A percentile compares a stretch with the other conserved stretches of the same genome.
Evolutionary conservation across 768 basidiomycete species (phyloP).

Genomic region (Mrakia blollopis): DNA sequence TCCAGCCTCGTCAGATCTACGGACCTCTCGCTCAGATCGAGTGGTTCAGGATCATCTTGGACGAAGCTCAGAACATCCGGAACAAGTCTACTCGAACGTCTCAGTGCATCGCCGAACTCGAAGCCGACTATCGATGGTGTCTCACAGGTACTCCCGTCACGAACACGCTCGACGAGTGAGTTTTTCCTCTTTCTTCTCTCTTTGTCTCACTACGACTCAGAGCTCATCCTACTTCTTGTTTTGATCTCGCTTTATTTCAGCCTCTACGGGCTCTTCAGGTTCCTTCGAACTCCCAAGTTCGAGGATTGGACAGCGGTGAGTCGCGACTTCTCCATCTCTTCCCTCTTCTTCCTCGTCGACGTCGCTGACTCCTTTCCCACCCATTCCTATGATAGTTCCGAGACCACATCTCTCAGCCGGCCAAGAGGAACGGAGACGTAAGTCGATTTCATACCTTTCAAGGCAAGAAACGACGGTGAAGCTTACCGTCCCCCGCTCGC

Average conservation of each 20-base stretch:
- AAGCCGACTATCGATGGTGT: constrained; percentile 58
- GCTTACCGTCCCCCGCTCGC: background rate
- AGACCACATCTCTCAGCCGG: constrained; percentile 46
- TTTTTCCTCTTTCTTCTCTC: background rate
- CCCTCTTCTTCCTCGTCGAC: no score
- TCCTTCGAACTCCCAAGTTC: constrained; percentile 39
- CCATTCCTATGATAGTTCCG: constrained; percentile 49
- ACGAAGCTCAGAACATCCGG: constrained; percentile 58
- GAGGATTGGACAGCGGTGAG: constrained; percentile 52
- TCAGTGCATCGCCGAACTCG: constrained; percentile 52
- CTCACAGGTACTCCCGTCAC: constrained; percentile 55
- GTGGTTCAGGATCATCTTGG: constrained; percentile 63
- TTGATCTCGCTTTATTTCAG: constrained; percentile 57
- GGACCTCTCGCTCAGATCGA: constrained; percentile 59
- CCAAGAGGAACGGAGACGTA: constrained; percentile 41
- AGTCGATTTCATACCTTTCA: background rate
- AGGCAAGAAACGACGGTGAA: background rate
- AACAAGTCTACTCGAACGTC: constrained; percentile 36
- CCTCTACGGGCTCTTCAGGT: constrained; percentile 51
- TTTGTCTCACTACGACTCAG: no score
- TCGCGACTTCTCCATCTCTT: no score
- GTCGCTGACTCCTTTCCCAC: no score
- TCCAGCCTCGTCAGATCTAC: constrained; percentile 41
- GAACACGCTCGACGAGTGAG: constrained; percentile 55
- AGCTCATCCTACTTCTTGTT: background rate